A percentile compares a stretch with the other conserved stretches of the same genome.
phyloP scores from a whole-genome alignment of 352 stramenopile genomes.

The Phytopythium montanum region DNA sequence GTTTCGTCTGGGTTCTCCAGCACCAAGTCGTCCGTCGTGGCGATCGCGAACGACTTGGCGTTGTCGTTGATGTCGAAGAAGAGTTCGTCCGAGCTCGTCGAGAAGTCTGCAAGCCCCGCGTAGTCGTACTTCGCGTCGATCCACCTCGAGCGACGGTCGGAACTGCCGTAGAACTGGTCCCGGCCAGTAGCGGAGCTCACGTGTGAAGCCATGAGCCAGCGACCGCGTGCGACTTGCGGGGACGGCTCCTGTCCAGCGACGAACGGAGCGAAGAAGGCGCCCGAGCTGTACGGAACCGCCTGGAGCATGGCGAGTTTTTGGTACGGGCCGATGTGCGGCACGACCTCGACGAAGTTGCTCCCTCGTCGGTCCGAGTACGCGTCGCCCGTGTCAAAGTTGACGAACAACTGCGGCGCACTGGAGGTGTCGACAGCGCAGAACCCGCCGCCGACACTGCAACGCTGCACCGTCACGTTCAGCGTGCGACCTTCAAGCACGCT shows the following conservation, averaged over 20 bases:
- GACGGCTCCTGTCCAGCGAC: constrained; percentile 74
- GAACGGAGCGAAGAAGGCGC: constrained; percentile 51
- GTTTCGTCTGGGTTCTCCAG: constrained; percentile 91
- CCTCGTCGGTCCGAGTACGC: constrained; percentile 56
- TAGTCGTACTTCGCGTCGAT: constrained; percentile 88
- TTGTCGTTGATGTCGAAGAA: constrained; percentile 60
- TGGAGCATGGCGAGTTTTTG: constrained; percentile 61
- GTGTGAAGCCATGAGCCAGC: constrained; percentile 48
- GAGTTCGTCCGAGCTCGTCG: constrained; percentile 47
- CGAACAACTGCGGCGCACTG: constrained; percentile 37
- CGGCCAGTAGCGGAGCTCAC: constrained; percentile 86
- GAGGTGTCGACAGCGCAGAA: constrained; percentile 69
- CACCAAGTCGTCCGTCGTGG: constrained; percentile 89
- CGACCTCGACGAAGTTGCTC: constrained; percentile 41
- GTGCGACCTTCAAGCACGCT: constrained; percentile 85
- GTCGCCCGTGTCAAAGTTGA: constrained; percentile 76
- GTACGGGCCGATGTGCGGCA: constrained; percentile 51
- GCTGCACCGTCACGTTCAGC: constrained; percentile 69
- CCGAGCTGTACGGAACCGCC: constrained; percentile 29
- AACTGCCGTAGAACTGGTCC: constrained; percentile 90
- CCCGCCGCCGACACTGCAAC: constrained; percentile 40
- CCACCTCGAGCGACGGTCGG: constrained; percentile 71
- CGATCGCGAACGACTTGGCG: constrained; percentile 65
- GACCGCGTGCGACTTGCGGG: constrained; percentile 55
- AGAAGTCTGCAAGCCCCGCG: constrained; percentile 88